These are phyloP conservation scores for Acorus gramineus DNA, from an alignment of 106 monocot genomes.

Conservation along the genomic window DNA sequence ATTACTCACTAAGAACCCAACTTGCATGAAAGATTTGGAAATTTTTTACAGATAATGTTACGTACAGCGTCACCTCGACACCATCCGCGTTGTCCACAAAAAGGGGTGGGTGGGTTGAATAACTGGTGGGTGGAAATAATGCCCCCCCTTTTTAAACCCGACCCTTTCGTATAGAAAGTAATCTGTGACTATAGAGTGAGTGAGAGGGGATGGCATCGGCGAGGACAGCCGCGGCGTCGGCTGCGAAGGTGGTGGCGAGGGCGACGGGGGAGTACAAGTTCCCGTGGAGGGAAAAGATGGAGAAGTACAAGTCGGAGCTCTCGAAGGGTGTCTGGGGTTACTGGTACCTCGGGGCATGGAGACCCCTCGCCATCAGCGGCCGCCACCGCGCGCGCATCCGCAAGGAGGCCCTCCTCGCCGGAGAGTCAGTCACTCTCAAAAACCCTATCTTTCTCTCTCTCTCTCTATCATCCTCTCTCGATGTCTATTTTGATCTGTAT, in stretches of 20 bases:
- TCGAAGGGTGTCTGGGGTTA: constrained; percentile 93
- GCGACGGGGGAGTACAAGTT: constrained; percentile 22
- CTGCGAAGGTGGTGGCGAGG: constrained; percentile 14
- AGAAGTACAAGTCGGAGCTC: constrained; percentile 65
- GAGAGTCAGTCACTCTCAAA: constrained; percentile 34
- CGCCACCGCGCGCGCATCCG: constrained; percentile 76
- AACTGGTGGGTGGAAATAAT: too few relatives aligned
- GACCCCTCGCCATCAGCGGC: constrained; percentile 69
- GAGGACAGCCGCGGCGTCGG: constrained; percentile 16
- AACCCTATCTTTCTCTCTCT: not conserved
- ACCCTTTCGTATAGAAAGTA: too few relatives aligned
- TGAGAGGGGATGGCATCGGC: constrained; percentile 20
- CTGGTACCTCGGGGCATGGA: constrained; percentile 97
- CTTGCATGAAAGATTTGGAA: too few relatives aligned
- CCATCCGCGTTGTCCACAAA: too few relatives aligned
- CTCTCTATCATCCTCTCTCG: not conserved
- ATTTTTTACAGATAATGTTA: too few relatives aligned
- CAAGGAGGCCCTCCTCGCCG: constrained; percentile 80
- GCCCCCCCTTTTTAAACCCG: too few relatives aligned
- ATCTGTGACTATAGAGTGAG: too few relatives aligned
- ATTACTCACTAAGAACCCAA: too few relatives aligned
- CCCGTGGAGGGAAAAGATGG: constrained; percentile 76
- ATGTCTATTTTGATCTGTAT: not conserved
- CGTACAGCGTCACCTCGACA: too few relatives aligned
- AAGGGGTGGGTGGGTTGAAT: too few relatives aligned